Evolutionary conservation across 2,329 filamentous ascomycete genomes (phyloP).

Genomic region (Exophiala sp.): DNA sequence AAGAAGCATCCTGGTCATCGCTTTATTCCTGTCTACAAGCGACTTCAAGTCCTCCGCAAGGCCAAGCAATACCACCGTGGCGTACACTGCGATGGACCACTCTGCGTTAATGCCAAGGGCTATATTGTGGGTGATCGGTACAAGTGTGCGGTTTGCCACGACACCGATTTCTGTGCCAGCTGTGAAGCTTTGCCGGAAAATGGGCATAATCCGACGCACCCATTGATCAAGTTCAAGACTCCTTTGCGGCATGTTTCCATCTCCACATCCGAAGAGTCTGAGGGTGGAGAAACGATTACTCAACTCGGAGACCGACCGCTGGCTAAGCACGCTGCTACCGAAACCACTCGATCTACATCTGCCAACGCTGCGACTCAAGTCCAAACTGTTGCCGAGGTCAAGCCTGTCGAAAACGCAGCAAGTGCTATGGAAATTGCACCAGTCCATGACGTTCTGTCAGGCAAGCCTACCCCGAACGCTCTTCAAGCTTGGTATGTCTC

Average conservation of each 20-base stretch:
- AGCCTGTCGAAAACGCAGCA: conserved; percentile 52
- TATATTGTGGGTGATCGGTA: conserved; percentile 82
- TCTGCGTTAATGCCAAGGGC: conserved; percentile 63
- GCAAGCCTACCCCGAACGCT: conserved; percentile 42
- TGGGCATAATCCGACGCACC: conserved; percentile 90
- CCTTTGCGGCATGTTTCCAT: conserved; percentile 85
- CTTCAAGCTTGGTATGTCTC: conserved; percentile 68
- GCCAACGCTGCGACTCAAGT: conserved; percentile 58
- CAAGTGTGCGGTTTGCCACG: conserved; percentile 95
- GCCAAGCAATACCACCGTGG: conserved; percentile 63
- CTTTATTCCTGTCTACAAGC: conserved; percentile 83
- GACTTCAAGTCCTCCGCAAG: conserved; percentile 39
- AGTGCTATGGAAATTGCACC: conserved; percentile 21
- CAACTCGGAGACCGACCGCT: conserved; percentile 65
- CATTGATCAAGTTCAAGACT: conserved; percentile 94
- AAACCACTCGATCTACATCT: conserved; percentile 47
- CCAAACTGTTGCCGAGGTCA: conserved; percentile 69
- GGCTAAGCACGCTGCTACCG: conserved; percentile 50
- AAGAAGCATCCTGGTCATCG: conserved; percentile 77
- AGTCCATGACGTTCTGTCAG: conserved; percentile 1
- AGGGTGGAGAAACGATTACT: conserved; percentile 61
- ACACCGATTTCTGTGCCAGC: conserved; percentile 89
- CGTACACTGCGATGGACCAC: conserved; percentile 90
- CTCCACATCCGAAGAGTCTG: conserved; percentile 76
- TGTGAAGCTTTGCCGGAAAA: conserved; percentile 87